Evolutionary conservation across 768 basidiomycete genomes (phyloP), one percentile per base, ranked within the genome.

Genomic region (Cyclocybe cylindracea): DNA sequence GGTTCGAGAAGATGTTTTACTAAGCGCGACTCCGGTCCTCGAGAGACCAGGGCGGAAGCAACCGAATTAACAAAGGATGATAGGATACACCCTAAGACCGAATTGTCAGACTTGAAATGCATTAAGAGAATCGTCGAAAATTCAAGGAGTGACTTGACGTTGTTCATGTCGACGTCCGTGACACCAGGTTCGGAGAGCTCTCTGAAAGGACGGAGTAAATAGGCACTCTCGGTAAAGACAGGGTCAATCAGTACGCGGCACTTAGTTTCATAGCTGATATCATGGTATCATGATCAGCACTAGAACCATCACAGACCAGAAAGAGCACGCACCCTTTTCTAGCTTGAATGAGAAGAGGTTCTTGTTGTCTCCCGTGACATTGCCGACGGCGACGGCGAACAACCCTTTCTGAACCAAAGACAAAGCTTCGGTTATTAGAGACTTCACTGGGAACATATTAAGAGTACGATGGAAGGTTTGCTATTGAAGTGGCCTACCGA

Each of bases 321-420:
- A 44, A 14, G 31, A 24, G 13, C 34, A 24, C 69, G 42, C 50
- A 71, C 76, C 57, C 55, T 70, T 66, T 39, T 74, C 63, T 2
- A 76, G 39, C 51, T 65, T 65, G 7, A 57, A 48, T 31, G 61
- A 36, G 47, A 74, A 66, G 24, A 56, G 60, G 31, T n/a, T 19
- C 7, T 38, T 8, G 38, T 56, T 58, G 24, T 54, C 53, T 16
- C 46, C 49, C 2, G 53, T 29, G 3, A 59, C 18, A 4, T 44
- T 37, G 36, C 54, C 53, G 31, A 61, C 18, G 8, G 38, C 49
- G 32, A 19, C 18, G 5, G 50, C 18, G 31, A 61, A 36, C 0
- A 38, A 16, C 1, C 53, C 37, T 5, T 36, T 9, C 16, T 46
- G 52, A 5, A 55, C 39, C 16, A 63, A 46, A 13, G 54, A 19